Conservation (phyloP, 495 filamentous ascomycete genomes). For the Talaromyces liani region DNA sequence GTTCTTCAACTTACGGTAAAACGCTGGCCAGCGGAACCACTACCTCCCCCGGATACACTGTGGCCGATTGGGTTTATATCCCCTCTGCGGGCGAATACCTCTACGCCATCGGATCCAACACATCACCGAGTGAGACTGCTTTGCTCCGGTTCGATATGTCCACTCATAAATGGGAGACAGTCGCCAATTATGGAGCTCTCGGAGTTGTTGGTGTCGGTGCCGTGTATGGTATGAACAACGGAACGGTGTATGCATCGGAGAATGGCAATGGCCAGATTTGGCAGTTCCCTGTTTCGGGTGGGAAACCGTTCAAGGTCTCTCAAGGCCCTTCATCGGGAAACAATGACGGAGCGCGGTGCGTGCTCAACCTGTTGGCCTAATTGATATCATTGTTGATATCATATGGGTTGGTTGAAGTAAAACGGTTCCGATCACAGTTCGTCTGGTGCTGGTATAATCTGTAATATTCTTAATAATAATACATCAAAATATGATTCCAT, state of each 20-base stretch:
- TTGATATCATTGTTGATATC: not conserved
- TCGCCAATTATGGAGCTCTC: conserved; percentile 20
- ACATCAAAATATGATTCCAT: not conserved
- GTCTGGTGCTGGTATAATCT: not conserved
- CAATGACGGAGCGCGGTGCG: conserved; percentile 5
- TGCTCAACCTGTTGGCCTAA: conserved; percentile 1
- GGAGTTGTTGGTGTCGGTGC: conserved; percentile 25
- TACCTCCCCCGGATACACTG: not conserved
- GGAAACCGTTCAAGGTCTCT: not conserved
- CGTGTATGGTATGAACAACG: conserved; percentile 10
- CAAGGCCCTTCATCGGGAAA: conserved; percentile 2
- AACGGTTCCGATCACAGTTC: not conserved
- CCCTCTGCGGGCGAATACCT: conserved; percentile 1
- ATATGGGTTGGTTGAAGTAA: no score
- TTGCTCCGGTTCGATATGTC: conserved; percentile 1
- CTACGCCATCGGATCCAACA: not conserved
- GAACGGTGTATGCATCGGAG: conserved; percentile 4
- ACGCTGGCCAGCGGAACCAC: not conserved
- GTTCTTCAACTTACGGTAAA: no score
- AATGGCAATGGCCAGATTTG: conserved; percentile 5
- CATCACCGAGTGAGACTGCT: not conserved
- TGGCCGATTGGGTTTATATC: conserved; percentile 5
- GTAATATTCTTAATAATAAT: not conserved
- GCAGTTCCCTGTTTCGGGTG: not conserved
- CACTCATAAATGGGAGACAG: not conserved